These are phyloP conservation scores for Pleurotus citrinopileatus DNA, from an alignment of 768 basidiomycete species.

Conservation along the genomic window DNA sequence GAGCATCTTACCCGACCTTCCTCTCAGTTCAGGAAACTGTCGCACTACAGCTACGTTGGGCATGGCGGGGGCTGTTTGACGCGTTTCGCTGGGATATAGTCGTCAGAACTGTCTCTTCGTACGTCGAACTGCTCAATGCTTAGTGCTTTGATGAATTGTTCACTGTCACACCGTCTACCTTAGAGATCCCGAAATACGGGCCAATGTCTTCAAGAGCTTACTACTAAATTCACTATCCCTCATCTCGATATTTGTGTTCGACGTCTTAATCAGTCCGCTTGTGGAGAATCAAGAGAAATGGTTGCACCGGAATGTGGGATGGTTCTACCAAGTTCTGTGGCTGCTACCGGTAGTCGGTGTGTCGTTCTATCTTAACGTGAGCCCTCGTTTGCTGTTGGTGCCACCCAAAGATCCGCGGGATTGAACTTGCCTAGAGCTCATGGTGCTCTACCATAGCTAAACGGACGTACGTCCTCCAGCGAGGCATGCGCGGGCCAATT, in stretches of 20 bases:
- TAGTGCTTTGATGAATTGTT: neutral
- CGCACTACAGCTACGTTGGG: constrained; percentile 57
- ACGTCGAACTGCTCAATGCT: constrained; percentile 13
- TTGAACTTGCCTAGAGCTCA: constrained; percentile 46
- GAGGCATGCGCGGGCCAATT: constrained; percentile 56
- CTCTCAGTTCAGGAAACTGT: constrained; percentile 60
- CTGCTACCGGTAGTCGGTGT: constrained; percentile 70
- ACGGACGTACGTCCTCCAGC: constrained; percentile 67
- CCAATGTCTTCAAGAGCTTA: constrained; percentile 72
- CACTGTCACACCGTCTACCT: neutral
- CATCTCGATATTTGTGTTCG: constrained; percentile 73
- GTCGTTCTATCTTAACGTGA: constrained; percentile 82
- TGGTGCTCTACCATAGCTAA: constrained; percentile 80
- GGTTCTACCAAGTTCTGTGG: constrained; percentile 79
- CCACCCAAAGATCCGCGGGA: neutral
- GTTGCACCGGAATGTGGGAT: constrained; percentile 70
- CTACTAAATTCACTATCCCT: constrained; percentile 72
- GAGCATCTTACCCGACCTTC: constrained; percentile 66
- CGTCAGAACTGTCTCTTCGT: constrained; percentile 57
- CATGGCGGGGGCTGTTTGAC: constrained; percentile 60
- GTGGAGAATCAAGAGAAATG: constrained; percentile 60
- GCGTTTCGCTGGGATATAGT: constrained; percentile 74
- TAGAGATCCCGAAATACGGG: constrained; percentile 76
- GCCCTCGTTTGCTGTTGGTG: constrained; percentile 24
- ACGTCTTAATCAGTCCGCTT: constrained; percentile 66